These are phyloP conservation scores for Syncephalastrum racemosum DNA, from an alignment of 371 early-diverging fungal species.

Conservation along the genomic window DNA sequence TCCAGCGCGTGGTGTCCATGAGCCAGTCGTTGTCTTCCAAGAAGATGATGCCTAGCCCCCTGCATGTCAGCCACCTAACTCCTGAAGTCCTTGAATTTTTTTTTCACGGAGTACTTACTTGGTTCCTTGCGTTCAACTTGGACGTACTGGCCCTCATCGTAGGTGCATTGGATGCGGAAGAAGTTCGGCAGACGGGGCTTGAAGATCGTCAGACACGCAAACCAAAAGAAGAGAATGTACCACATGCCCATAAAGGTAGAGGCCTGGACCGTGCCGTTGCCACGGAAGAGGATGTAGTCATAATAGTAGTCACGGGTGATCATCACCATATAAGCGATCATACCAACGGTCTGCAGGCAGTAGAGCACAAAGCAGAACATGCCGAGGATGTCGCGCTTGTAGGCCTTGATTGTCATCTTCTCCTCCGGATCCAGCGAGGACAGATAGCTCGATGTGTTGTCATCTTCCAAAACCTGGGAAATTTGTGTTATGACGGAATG, in stretches of 20 bases:
- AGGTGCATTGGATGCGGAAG: conserved; percentile 60
- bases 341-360: conserved; percentile 38
- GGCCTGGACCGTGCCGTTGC: conserved; percentile 32
- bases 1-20: conserved; percentile 17
- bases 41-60: conserved; percentile 45
- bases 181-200: conserved; percentile 55
- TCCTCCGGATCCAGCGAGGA: conserved; percentile 24
- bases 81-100: background rate
- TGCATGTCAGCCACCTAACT: background rate
- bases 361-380: conserved; percentile 22
- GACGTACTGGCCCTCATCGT: conserved; percentile 57
- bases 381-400: conserved; percentile 36
- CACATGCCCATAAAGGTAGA: conserved; percentile 56
- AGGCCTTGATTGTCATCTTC: conserved; percentile 38
- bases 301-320: conserved; percentile 42
- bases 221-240: conserved; percentile 70
- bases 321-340: conserved; percentile 40
- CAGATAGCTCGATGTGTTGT: conserved; percentile 14
- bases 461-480: background rate
- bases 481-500: background rate
- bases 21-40: conserved; percentile 42
- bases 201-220: conserved; percentile 50
- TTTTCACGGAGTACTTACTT: conserved; percentile 13
- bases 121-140: conserved; percentile 64
- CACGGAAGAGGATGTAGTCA: conserved; percentile 31